A percentile compares a stretch with the other conserved stretches of the same genome.
Evolutionary conservation across 495 filamentous ascomycete species (phyloP).

Genomic region (Friedmanniomyces simplex): DNA sequence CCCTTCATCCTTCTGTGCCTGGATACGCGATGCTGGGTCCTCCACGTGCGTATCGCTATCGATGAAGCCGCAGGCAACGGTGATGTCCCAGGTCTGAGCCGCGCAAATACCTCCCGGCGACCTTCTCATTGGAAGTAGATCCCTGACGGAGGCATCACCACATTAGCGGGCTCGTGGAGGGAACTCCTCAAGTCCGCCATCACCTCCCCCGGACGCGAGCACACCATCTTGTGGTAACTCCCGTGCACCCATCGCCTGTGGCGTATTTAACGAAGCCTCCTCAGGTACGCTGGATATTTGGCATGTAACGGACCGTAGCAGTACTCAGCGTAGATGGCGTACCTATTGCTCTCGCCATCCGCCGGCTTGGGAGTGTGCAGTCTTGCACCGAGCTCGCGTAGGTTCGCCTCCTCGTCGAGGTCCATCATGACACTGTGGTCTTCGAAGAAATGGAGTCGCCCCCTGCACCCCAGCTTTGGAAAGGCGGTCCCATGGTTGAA

Average conservation of each 20-base stretch:
- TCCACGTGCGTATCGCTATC: too few species aligned
- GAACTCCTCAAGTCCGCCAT: background rate
- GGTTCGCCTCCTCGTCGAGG: background rate
- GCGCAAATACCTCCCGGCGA: too few species aligned
- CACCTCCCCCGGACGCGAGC: background rate
- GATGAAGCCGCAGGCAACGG: too few species aligned
- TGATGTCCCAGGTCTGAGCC: too few species aligned
- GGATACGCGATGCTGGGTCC: too few species aligned
- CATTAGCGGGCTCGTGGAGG: too few species aligned
- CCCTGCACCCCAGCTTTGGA: background rate
- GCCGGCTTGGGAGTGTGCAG: background rate
- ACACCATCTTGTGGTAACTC: background rate
- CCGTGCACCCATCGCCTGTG: background rate
- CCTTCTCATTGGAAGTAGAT: too few species aligned
- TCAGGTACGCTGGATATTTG: background rate
- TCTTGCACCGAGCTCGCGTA: background rate
- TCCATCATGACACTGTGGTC: background rate
- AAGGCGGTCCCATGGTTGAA: background rate
- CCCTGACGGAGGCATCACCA: too few species aligned
- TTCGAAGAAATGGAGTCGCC: background rate
- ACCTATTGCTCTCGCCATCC: background rate
- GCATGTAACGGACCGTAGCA: background rate
- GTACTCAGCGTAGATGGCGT: background rate
- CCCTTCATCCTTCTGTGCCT: too few species aligned
- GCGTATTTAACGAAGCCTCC: background rate